These are phyloP conservation scores for Candida peoriensis DNA, from an alignment of 805 yeast genomes.

Conservation along the genomic window DNA sequence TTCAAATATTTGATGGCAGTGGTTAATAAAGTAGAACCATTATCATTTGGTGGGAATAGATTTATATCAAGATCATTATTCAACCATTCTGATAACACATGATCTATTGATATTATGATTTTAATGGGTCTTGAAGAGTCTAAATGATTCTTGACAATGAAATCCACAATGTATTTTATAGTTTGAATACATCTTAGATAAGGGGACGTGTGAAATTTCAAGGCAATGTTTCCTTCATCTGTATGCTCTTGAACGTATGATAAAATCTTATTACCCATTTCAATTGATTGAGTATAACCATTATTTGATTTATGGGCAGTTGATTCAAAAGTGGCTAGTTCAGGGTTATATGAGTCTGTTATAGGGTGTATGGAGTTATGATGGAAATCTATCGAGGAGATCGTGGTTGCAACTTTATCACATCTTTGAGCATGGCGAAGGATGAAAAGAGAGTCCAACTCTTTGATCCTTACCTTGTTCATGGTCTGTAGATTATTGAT, in stretches of 20 bases:
- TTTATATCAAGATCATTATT: constrained; percentile 34
- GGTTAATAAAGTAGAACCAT: constrained; percentile 35
- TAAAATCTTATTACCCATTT: constrained; percentile 19
- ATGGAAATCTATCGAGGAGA: constrained; percentile 21
- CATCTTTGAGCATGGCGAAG: constrained; percentile 25
- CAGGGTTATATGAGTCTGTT: constrained; percentile 22
- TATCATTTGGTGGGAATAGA: constrained; percentile 40
- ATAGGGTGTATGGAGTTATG: constrained; percentile 7
- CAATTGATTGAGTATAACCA: constrained; percentile 23
- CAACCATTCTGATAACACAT: constrained; percentile 40
- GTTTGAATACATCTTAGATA: constrained; percentile 42
- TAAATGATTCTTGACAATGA: constrained; percentile 16
- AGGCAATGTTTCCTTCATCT: constrained; percentile 9
- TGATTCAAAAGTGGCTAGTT: constrained; percentile 22
- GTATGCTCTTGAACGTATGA: constrained; percentile 18
- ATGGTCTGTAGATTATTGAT: too few relatives aligned
- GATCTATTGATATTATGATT: constrained; percentile 33
- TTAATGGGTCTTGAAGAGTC: constrained; percentile 6
- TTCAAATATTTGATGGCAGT: constrained; percentile 35
- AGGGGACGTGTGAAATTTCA: constrained; percentile 35
- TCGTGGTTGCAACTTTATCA: constrained; percentile 24
- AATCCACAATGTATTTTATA: constrained; percentile 21
- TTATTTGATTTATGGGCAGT: constrained; percentile 25
- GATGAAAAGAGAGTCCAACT: constrained; percentile 22
- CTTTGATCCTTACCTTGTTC: background rate